A percentile compares a stretch with the other conserved stretches of the same genome.
These are phyloP conservation scores for Cicer chorassanicum DNA, from an alignment of 306 rosid species.

Conservation along the genomic window DNA sequence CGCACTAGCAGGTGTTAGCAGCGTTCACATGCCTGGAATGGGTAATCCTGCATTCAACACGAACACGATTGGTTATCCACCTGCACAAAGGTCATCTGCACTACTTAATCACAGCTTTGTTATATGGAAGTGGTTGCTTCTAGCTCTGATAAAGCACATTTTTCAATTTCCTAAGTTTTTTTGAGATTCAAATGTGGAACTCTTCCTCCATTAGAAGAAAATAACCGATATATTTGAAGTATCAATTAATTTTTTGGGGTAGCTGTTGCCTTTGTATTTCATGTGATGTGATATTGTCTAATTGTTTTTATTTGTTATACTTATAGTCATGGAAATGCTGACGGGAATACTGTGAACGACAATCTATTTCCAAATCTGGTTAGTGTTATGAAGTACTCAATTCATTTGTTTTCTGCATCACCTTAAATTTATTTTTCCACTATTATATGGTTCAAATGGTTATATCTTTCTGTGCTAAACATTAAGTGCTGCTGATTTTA, in stretches of 20 bases:
- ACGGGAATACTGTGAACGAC: conserved; percentile 53
- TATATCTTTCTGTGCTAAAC: conserved; percentile 17
- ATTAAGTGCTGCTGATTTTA: not conserved
- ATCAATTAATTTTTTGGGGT: conserved; percentile 23
- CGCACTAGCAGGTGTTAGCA: conserved; percentile 99
- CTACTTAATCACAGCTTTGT: conserved; percentile 86
- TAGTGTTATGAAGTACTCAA: conserved; percentile 40
- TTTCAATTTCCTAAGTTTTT: conserved; percentile 33
- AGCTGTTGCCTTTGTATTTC: conserved; percentile 38
- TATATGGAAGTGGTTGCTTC: conserved; percentile 61
- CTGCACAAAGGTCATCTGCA: conserved; percentile 99
- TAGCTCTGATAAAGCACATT: conserved; percentile 56
- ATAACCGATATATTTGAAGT: conserved; percentile 46
- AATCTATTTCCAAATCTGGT: conserved; percentile 60
- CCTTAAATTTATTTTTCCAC: not conserved
- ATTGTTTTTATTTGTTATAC: conserved; percentile 42
- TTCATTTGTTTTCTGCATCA: conserved; percentile 15
- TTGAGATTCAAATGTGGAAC: conserved; percentile 46
- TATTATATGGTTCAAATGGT: conserved; percentile 32
- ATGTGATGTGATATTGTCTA: conserved; percentile 31
- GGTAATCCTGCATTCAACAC: conserved; percentile 95
- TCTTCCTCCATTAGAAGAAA: conserved; percentile 21
- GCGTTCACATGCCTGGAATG: conserved; percentile 98
- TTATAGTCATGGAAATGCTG: conserved; percentile 63
- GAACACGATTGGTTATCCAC: conserved; percentile 97